A percentile compares a stretch with the other conserved stretches of the same genome.
Evolutionary conservation across 2,329 filamentous ascomycete genomes (phyloP).

Genomic region (Colletotrichum echinochloae): DNA sequence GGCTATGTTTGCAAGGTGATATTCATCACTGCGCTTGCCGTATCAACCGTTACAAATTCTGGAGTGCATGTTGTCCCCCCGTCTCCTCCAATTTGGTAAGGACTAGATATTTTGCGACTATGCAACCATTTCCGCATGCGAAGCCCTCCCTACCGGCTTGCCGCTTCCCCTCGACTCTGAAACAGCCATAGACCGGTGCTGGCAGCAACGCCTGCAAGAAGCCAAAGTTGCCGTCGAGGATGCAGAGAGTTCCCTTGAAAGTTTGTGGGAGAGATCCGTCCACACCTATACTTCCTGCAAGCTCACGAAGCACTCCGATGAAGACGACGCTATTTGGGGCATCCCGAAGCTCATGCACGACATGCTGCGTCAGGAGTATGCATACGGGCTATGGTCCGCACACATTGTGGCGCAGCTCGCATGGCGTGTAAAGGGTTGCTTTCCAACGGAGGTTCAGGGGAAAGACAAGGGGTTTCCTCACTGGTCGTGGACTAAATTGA

Average conservation of each 20-base stretch:
- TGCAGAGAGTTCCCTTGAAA: no score
- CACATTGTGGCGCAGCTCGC: background rate
- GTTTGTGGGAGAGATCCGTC: background rate
- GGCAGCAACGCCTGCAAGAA: slow-evolving; percentile 19
- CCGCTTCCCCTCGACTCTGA: slow-evolving; percentile 17
- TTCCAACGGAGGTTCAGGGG: background rate
- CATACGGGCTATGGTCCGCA: background rate
- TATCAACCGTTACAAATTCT: background rate
- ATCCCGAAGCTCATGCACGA: background rate
- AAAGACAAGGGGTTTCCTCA: background rate
- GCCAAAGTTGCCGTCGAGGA: no score
- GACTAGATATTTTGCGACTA: slow-evolving; percentile 45
- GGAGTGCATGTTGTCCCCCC: slow-evolving; percentile 42
- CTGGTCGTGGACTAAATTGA: background rate
- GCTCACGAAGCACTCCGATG: background rate
- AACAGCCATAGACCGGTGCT: slow-evolving; percentile 4
- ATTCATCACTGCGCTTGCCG: no score
- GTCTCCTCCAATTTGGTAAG: slow-evolving; percentile 42
- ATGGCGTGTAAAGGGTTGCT: background rate
- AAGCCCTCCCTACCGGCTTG: slow-evolving; percentile 41
- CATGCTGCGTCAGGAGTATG: background rate
- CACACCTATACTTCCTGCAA: background rate
- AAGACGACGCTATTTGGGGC: background rate
- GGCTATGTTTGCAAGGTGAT: slow-evolving; percentile 34
- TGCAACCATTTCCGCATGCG: slow-evolving; percentile 41